A percentile compares a stretch with the other conserved stretches of the same genome.
Conservation (phyloP, 2,329 filamentous ascomycete species). For the Diplodia sapinea region DNA sequence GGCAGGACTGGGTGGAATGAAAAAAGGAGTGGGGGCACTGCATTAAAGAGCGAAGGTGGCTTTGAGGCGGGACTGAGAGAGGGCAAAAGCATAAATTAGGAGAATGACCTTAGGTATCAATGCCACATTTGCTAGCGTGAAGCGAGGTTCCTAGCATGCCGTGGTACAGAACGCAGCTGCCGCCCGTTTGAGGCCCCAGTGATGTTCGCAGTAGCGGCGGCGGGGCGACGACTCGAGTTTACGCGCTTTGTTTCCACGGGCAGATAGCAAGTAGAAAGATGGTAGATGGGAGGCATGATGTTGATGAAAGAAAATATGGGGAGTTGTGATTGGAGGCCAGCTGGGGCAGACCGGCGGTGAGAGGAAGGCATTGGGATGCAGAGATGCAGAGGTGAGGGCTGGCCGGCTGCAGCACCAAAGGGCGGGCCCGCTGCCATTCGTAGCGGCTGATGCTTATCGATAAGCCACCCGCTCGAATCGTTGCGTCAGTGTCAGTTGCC, state of each 20-base stretch:
- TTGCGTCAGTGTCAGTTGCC: slow-evolving; percentile 16
- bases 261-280: background rate
- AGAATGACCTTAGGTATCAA: too few species aligned
- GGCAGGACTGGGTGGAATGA: too few species aligned
- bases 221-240: background rate
- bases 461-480: background rate
- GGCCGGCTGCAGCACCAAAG: background rate
- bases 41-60: too few species aligned
- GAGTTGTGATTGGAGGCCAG: background rate
- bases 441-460: background rate
- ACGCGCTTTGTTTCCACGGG: background rate
- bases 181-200: too few species aligned
- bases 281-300: background rate
- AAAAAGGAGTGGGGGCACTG: too few species aligned
- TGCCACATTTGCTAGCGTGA: too few species aligned
- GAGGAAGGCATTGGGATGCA: too few species aligned
- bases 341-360: slow-evolving; percentile 4
- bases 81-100: too few species aligned
- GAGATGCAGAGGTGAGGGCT: background rate
- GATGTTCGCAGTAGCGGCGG: too few species aligned
- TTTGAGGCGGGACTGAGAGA: too few species aligned
- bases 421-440: background rate
- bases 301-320: background rate
- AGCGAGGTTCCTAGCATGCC: too few species aligned
- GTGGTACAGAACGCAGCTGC: too few species aligned